Evolutionary conservation across 225 moss, liverwort and hornwort genomes (phyloP).

Genomic region (Physcomitrellopsis africana): DNA sequence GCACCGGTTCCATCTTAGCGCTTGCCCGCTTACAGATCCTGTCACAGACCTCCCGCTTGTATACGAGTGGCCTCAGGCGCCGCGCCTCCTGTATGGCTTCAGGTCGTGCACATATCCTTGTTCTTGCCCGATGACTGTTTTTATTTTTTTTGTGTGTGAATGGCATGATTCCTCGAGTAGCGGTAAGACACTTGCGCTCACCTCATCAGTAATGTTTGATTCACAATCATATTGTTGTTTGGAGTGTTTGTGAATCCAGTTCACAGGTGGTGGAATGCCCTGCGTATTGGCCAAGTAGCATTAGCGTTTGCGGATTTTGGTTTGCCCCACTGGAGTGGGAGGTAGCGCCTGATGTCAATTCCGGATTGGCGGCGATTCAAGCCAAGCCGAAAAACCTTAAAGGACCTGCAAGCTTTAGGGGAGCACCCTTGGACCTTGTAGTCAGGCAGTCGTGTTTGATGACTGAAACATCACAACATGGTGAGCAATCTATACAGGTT

Average conservation of each 20-base stretch:
- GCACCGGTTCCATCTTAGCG: slow-evolving; percentile 67
- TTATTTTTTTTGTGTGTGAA: background rate
- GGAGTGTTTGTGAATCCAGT: slow-evolving; percentile 56
- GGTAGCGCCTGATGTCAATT: slow-evolving; percentile 16
- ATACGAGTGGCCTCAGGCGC: slow-evolving; percentile 76
- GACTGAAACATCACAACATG: background rate
- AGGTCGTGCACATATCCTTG: slow-evolving; percentile 29
- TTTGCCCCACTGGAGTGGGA: slow-evolving; percentile 85
- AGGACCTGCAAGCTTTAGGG: background rate
- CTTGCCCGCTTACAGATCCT: slow-evolving; percentile 91
- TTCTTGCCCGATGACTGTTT: background rate
- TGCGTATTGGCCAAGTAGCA: slow-evolving; percentile 79
- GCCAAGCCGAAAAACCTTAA: background rate
- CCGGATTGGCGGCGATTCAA: slow-evolving; percentile 16
- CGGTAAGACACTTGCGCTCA: background rate
- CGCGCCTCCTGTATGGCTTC: slow-evolving; percentile 78
- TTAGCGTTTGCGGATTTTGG: slow-evolving; percentile 94
- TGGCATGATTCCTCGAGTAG: background rate
- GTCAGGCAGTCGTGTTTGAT: background rate
- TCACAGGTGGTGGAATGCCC: slow-evolving; percentile 88
- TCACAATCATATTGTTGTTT: background rate
- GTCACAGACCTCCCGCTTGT: slow-evolving; percentile 81
- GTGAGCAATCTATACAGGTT: background rate
- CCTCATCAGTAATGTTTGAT: background rate
- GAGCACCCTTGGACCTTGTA: slow-evolving; percentile 17